Conservation (phyloP, 257 asterid genomes). For the Solanum appendiculatum region DNA sequence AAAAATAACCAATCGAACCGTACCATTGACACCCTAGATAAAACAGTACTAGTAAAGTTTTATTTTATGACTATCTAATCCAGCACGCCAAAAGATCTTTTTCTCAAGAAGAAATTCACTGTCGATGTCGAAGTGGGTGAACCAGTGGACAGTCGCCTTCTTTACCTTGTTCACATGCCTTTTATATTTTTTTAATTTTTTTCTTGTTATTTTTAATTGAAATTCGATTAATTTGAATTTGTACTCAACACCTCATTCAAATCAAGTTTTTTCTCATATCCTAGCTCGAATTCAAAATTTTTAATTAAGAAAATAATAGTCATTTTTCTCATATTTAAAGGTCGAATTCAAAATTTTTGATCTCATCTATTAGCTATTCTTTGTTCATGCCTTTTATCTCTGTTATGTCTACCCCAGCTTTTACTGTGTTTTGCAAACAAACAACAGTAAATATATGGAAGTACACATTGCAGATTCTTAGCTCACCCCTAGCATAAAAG, state of each 20-base stretch:
- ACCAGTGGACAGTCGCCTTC: not conserved
- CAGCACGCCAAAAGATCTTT: not conserved
- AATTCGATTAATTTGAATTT: no score
- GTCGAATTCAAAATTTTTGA: no score
- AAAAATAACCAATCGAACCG: no score
- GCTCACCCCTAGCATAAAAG: not conserved
- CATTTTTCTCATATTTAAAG: no score
- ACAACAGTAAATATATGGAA: not conserved
- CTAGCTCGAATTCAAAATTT: no score
- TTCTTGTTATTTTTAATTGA: no score
- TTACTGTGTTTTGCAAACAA: not conserved
- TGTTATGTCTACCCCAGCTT: not conserved
- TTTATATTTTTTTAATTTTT: not conserved
- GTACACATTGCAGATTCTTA: not conserved
- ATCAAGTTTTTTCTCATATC: no score
- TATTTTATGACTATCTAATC: not conserved
- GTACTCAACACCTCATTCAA: no score
- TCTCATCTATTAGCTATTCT: no score
- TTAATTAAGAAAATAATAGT: no score
- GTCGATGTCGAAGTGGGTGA: not conserved
- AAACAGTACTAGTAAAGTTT: not conserved
- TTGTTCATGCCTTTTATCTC: no score
- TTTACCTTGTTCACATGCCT: not conserved
- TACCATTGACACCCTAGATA: no score
- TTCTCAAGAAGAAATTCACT: not conserved